Percentiles rank a stretch among this genome's conserved stretches.
These are phyloP conservation scores for Mrakia gelida DNA, from an alignment of 768 basidiomycete species.

Conservation along the genomic window DNA sequence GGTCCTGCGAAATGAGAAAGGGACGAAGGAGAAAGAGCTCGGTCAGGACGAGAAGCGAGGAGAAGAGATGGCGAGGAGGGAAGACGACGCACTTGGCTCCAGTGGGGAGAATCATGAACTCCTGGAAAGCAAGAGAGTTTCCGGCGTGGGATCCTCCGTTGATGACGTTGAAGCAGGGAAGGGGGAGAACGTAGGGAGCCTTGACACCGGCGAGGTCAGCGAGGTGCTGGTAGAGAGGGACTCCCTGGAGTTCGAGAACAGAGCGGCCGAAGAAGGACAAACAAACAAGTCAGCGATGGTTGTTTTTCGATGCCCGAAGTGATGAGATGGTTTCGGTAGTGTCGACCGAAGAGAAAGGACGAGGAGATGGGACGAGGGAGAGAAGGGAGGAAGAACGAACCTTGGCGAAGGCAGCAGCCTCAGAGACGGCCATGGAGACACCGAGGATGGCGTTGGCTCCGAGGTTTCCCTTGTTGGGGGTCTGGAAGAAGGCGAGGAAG, in stretches of 20 bases:
- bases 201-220: conserved; percentile 94
- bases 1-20: conserved; percentile 38
- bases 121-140: conserved; percentile 99
- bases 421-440: conserved; percentile 90
- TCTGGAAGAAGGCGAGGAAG: conserved; percentile 39
- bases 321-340: no score
- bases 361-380: not conserved
- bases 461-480: conserved; percentile 97
- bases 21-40: not conserved
- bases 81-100: conserved; percentile 58
- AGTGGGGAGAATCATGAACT: conserved; percentile 98
- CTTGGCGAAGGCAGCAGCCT: conserved; percentile 92
- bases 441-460: conserved; percentile 99
- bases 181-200: conserved; percentile 85
- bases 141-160: conserved; percentile 99
- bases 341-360: not conserved
- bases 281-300: no score
- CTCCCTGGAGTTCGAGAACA: conserved; percentile 48
- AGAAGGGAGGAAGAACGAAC: conserved; percentile 37
- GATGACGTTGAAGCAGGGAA: conserved; percentile 97
- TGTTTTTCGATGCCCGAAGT: no score
- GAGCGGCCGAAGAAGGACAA: no score
- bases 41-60: not conserved
- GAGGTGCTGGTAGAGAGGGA: conserved; percentile 94
- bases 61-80: no score